These are phyloP conservation scores for Beauveria scarabaeidicola DNA, from an alignment of 2,329 filamentous ascomycete species.

Conservation along the genomic window DNA sequence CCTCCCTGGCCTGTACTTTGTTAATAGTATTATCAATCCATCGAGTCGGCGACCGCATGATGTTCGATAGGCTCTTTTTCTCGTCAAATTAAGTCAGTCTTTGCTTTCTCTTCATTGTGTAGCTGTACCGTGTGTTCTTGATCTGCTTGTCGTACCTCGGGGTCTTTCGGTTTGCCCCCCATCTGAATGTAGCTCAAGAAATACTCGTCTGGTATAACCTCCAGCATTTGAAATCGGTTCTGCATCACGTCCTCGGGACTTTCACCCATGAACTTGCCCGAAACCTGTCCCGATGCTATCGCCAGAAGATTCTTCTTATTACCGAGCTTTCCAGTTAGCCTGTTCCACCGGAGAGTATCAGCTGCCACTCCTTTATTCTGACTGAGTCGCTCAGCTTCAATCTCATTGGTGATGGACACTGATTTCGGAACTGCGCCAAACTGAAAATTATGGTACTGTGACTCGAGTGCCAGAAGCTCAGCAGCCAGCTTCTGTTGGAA, in stretches of 20 bases:
- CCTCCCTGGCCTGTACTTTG: slow-evolving; percentile 18
- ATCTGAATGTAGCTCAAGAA: slow-evolving; percentile 19
- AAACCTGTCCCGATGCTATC: slow-evolving; percentile 19
- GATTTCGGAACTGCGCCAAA: background rate
- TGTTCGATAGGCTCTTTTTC: slow-evolving; percentile 25
- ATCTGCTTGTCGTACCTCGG: slow-evolving; percentile 23
- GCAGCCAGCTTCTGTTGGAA: background rate
- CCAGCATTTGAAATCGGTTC: slow-evolving; percentile 18
- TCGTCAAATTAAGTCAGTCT: slow-evolving; percentile 10
- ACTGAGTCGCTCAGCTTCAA: slow-evolving; percentile 20
- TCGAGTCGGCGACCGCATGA: slow-evolving; percentile 17
- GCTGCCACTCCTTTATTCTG: slow-evolving; percentile 21
- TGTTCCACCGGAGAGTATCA: slow-evolving; percentile 29
- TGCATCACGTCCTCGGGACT: slow-evolving; percentile 20
- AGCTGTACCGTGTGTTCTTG: background rate
- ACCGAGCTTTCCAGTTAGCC: slow-evolving; percentile 19
- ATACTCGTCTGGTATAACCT: slow-evolving; percentile 18
- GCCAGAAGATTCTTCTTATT: slow-evolving; percentile 25
- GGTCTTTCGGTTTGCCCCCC: slow-evolving; percentile 19
- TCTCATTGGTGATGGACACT: background rate
- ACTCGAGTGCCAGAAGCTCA: background rate
- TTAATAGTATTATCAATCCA: slow-evolving; percentile 4
- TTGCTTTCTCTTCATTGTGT: background rate
- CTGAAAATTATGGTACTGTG: background rate
- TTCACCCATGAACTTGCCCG: slow-evolving; percentile 21